Base-by-base conservation (phyloP, 768 basidiomycete species). In the Kwoniella shandongensis region DNA sequence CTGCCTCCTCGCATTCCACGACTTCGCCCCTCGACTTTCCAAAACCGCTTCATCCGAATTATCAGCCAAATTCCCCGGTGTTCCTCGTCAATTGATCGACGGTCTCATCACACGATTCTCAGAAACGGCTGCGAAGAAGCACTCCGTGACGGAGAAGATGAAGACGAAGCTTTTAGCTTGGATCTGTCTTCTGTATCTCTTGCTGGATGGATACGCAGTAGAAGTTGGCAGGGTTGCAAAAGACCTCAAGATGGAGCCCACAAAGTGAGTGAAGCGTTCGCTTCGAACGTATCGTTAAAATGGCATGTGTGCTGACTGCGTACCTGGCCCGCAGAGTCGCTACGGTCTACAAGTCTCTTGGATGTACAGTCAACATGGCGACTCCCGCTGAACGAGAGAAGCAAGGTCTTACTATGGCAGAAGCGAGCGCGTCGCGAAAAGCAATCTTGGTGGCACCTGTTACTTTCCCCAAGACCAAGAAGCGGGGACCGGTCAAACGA, bases 181-280 rank as follows among this genome's bases (percentile, higher is more conserved):
- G 67, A 81, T 92, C 70, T 87, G 94, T 59, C 86, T 88, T 1
- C 79, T 94, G 0, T 89, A 86, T 67, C 82, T 96, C 26, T 84
- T 82, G 46, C 73, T 91, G 6, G 91, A 96, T 62, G 83, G 85
- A 51, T 94, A 84, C 66, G 84, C 85, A 0, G 83, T 86, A 0
- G 86, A 96, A 61, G 81, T 85, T 0, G 78, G 81, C 1, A 69
- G 81, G 26, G 77, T 96, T 30, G 88, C 91, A 2, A 78, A 81
- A 6, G 93, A 96, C 76, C 76, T 97, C 6, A 83, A 81, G 61
- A 82, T 90, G 80, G 70, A 82, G 2, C 68, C 82, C 11, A 49
- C 79, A 5, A 85, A 84, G 92, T 94, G 67, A 61, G 88, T 79
- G 12, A 18, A 23, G 17, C 45, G 15, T 25, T 39, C 25, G 27